phyloP scores from a whole-genome alignment of 2,329 filamentous ascomycete genomes.

The Cladosporium colombiae region DNA sequence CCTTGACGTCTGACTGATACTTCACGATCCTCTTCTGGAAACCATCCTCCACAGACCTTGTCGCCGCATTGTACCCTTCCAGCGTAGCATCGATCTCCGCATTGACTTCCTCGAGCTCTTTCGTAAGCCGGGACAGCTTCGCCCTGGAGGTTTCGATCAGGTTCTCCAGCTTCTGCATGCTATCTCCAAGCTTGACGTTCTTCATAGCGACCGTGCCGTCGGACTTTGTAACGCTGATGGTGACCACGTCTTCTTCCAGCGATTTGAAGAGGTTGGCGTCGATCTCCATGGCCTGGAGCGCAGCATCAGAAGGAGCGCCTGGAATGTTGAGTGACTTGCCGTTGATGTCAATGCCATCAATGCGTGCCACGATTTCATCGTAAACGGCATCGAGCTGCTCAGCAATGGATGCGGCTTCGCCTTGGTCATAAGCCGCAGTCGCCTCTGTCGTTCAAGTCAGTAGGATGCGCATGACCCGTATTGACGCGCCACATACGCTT shows the following conservation, averaged over 20 bases:
- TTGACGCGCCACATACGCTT: constrained; percentile 15
- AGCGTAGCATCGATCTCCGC: constrained; percentile 27
- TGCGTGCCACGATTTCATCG: constrained; percentile 25
- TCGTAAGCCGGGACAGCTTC: constrained; percentile 22
- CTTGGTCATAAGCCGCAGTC: constrained; percentile 22
- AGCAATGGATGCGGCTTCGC: background rate
- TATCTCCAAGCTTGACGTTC: constrained; percentile 25
- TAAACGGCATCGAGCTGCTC: constrained; percentile 20
- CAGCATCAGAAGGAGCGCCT: constrained; percentile 25
- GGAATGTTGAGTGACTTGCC: constrained; percentile 21
- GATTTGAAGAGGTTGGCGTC: constrained; percentile 23
- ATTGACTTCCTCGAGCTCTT: constrained; percentile 25
- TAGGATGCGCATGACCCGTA: background rate
- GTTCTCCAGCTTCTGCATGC: constrained; percentile 24
- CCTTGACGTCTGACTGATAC: constrained; percentile 24
- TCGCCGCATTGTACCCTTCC: constrained; percentile 18
- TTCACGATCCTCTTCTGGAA: constrained; percentile 23
- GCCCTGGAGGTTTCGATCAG: constrained; percentile 20
- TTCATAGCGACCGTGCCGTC: constrained; percentile 17
- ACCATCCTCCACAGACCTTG: constrained; percentile 18
- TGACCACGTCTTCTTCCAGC: constrained; percentile 27
- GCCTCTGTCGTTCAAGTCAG: constrained; percentile 21
- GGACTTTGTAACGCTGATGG: constrained; percentile 17
- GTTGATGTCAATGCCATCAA: constrained; percentile 26
- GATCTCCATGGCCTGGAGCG: constrained; percentile 23